Evolutionary conservation across 345 rosid species (phyloP), one percentile per base, ranked within the genome.

Genomic region (Clarkia xantiana): DNA sequence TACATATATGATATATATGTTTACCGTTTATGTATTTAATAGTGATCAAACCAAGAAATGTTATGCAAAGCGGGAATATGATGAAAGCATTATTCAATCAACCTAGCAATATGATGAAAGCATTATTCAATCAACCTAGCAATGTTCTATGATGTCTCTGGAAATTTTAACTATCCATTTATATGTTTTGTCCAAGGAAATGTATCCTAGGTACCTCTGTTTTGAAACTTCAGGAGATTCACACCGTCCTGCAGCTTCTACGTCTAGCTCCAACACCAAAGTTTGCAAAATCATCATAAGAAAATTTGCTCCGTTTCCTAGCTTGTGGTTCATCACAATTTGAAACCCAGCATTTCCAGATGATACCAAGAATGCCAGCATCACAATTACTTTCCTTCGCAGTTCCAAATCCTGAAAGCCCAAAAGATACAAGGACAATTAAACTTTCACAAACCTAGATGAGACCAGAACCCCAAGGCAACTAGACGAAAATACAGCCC

Each of bases 261-360:
- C 40, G 50, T 79, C 81, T 58, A 73, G 65, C 64, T 86, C 94
- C 0, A 76, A 77, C 6, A 54, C 76, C 71, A 91, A 69, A 7
- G 68, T 67, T 63, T 84, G 94, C 49, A 91, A 68, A 55, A 91
- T 72, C 63, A 81, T 48, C 76, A 77, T 68, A 16, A 91, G 69
- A 57, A 86, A 79, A 67, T 59, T 81, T 42, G 67, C 62, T 41
- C 65, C 94, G 67, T 68, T 69, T 45, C 62, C 45, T 58, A 79
- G 55, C 56, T 72, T 73, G 61, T 59, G 71, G 60, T 49, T 61
- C 52, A 68, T 67, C 50, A 86, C 64, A 52, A 86, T 68, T 65
- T 86, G 79, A 68, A 74, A 78, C 48, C 94, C 94, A 40, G 73
- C 60, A 53, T 68, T 78, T 58, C 93, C 87, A 47, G 85, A 86